Evolutionary conservation across 2,329 filamentous ascomycete genomes (phyloP), one percentile per base, ranked within the genome.

Genomic region (Cordyceps sp.): DNA sequence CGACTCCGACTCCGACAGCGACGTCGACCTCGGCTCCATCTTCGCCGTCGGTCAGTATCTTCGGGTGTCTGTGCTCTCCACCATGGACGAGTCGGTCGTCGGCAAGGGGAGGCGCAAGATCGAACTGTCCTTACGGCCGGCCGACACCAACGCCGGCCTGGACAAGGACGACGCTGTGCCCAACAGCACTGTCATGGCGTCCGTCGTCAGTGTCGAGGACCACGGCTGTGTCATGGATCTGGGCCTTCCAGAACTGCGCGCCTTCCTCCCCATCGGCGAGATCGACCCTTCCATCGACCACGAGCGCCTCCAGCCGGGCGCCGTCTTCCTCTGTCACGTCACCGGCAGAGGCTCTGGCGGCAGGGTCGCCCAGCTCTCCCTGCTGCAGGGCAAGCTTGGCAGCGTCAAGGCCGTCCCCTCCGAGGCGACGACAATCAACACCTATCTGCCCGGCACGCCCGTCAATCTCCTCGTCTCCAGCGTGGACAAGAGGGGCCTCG

Each of bases 141-240:
- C 69, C 36, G 69, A 82, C 38, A 67, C 83, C 33, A 98, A 98
- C 51, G 67, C 69, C 3, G 78, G 81, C 2, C 61, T 98, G 16
- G 62, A 69, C 4, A 68, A 72, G 41, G 72, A 78, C 26, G 83
- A 84, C 44, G 55, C 94, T 9, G 73, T 90, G 9, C 57, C 68
- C 26, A 78, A 93, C 46, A 67, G 64, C 40, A 85, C 81, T 29
- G 61, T 96, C 15, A 92, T 96, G 66, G 88, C 85, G 2, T 78
- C 85, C 0, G 77, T 98, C 18, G 58, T 69, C 31, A 98, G 88
- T 53, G 78, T 92, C n/a, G 88, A 98, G 54, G 92, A 98, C 45
- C 86, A 93, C 47, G 90, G 90, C 38, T 69, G 90, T 36, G 72
- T 96, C 34, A 93, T 98, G 84, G 84, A 94, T 43, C 58, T 96